A percentile compares a stretch with the other conserved stretches of the same genome.
Conservation (phyloP, 2,329 filamentous ascomycete species). For the Epichloe uncinata region DNA sequence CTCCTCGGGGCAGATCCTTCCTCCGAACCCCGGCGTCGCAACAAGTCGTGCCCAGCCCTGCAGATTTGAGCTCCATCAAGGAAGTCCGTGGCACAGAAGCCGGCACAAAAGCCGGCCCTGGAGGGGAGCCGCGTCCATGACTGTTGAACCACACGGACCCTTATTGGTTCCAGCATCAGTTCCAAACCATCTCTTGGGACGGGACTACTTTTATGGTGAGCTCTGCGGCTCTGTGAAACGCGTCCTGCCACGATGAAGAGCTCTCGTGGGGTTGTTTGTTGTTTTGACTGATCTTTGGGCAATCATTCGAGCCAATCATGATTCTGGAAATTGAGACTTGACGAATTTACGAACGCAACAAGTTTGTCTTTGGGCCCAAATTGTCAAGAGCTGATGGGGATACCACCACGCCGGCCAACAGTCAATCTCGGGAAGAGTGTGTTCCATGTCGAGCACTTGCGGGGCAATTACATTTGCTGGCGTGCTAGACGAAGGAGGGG, state of each 20-base stretch:
- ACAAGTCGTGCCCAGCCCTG: too few relatives aligned
- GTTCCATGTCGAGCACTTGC: background rate
- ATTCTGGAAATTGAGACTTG: background rate
- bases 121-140: too few relatives aligned
- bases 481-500: background rate
- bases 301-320: background rate
- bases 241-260: background rate
- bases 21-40: too few relatives aligned
- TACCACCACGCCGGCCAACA: background rate
- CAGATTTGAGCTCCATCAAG: too few relatives aligned
- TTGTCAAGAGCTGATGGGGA: background rate
- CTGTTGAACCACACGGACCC: too few relatives aligned
- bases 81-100: too few relatives aligned
- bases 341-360: background rate
- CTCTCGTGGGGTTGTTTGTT: background rate
- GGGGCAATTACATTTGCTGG: too few relatives aligned
- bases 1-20: background rate
- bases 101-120: too few relatives aligned
- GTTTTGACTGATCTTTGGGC: conserved; percentile 2
- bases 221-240: background rate
- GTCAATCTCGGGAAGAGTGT: background rate
- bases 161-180: background rate
- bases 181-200: background rate
- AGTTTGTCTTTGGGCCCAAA: background rate
- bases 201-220: background rate